Evolutionary conservation across 129 eudicot species (phyloP).

Genomic region (Heracleum sosnowskyi): DNA sequence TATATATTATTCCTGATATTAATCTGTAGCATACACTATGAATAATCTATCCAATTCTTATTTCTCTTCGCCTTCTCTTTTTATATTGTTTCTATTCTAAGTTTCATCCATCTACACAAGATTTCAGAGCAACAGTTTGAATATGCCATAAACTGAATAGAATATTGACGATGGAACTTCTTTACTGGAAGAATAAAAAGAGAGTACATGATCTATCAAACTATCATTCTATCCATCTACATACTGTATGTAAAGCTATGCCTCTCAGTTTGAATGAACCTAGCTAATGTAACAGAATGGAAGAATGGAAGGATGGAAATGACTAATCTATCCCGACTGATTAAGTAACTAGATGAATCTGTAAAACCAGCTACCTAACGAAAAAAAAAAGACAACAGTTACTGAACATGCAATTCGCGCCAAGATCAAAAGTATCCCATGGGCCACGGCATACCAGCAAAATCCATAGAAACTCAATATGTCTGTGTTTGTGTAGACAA

Average conservation of each 20-base stretch:
- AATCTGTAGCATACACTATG: not conserved
- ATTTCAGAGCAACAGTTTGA: not conserved
- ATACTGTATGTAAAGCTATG: not conserved
- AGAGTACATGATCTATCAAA: not conserved
- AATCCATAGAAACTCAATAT: not conserved
- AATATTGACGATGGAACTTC: not conserved
- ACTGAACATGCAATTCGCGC: not conserved
- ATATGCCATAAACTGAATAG: not conserved
- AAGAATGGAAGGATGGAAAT: not conserved
- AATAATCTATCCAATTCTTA: not conserved
- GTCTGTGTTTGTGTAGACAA: not conserved
- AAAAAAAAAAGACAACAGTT: not conserved
- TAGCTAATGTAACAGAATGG: not conserved
- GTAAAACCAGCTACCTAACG: not conserved
- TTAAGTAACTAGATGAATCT: not conserved
- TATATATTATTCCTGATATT: not conserved
- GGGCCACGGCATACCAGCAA: not conserved
- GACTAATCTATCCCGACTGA: not conserved
- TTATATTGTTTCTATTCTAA: not conserved
- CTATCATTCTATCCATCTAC: not conserved
- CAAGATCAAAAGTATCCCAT: not conserved
- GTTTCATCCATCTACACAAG: not conserved
- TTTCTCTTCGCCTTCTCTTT: not conserved
- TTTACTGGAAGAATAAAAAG: not conserved
- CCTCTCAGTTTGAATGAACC: not conserved